These are phyloP conservation scores for Helotiales sp. DNA, from an alignment of 2,329 filamentous ascomycete genomes.

Conservation along the genomic window DNA sequence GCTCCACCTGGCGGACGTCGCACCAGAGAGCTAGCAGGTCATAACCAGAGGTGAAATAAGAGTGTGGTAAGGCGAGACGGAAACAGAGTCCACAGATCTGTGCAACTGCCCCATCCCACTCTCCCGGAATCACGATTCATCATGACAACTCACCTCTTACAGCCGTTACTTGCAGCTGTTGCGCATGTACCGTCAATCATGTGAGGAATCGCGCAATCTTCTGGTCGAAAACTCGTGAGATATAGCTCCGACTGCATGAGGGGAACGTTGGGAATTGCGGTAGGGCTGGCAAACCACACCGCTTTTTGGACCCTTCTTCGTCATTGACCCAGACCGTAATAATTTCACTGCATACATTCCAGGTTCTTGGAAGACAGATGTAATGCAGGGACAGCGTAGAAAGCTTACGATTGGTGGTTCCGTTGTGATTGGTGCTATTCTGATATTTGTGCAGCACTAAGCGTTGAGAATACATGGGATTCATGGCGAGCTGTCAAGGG, in stretches of 20 bases:
- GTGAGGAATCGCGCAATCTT: conserved; percentile 15
- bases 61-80: conserved; percentile 11
- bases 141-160: conserved; percentile 23
- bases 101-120: conserved; percentile 12
- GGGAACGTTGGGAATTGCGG: conserved; percentile 7
- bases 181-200: conserved; percentile 24
- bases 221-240: neutral
- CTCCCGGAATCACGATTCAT: conserved; percentile 17
- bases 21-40: neutral
- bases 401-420: neutral
- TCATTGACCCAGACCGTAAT: neutral
- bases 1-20: neutral
- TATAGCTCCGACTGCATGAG: conserved; percentile 5
- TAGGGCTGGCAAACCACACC: conserved; percentile 29
- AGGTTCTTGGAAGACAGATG: conserved; percentile 7
- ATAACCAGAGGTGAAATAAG: conserved; percentile 13
- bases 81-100: conserved; percentile 9
- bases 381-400: conserved; percentile 16
- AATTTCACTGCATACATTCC: conserved; percentile 4
- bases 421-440: neutral
- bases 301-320: conserved; percentile 22
- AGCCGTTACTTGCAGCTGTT: conserved; percentile 6
- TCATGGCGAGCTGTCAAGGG: neutral
- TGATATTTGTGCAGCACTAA: too few relatives aligned
- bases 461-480: neutral